Evolutionary conservation across 495 filamentous ascomycete genomes (phyloP), one percentile per base, ranked within the genome.

Genomic region (Penicillium soppii): DNA sequence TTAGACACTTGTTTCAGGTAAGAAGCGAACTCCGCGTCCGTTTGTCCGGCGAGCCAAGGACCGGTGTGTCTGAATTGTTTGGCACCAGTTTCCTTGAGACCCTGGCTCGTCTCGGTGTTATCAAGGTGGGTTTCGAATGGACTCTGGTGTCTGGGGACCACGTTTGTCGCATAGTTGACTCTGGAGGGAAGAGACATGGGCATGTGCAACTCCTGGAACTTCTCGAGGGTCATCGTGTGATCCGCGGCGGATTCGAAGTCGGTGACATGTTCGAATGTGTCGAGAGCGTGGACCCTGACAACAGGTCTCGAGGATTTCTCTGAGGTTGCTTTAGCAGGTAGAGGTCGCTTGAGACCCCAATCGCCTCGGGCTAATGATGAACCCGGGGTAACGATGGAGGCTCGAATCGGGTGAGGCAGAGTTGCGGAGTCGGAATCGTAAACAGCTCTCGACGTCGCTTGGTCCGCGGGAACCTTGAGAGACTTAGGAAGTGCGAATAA

Each of bases 271-370:
- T 97, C 91, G 52, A 83, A 82, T 6, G 90, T 92, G 73, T 99
- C 94, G 47, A 95, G 75, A 26, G 84, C 78, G 10, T 71, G 71
- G 47, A 97, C 73, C 29, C 87, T 78, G 30, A 96, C 76, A 17
- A 86, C 76, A 2, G 92, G 87, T 25, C 80, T 84, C 2, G 80
- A 81, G 7, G 87, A 82, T 50, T 80, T 84, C 9, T 70, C 64
- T 0, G 81, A 85, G 1, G 89, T 95, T 6, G 86, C 82, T 61
- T 82, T 83, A 7, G 84, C 66, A 2, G 94, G 94, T 1, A 97
- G 71, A 7, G 89, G 77, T 30, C 95, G 77, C 70, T 99, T 99
- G 55, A 97, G 73, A 20, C 94, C 94, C 95, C 94, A 99, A 62
- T 97, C 94, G 17, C 94, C 94, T 55, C 80, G 78, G 17, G 70